Conservation (phyloP, 164 flowering plant species). For the Berberis vulgaris region DNA sequence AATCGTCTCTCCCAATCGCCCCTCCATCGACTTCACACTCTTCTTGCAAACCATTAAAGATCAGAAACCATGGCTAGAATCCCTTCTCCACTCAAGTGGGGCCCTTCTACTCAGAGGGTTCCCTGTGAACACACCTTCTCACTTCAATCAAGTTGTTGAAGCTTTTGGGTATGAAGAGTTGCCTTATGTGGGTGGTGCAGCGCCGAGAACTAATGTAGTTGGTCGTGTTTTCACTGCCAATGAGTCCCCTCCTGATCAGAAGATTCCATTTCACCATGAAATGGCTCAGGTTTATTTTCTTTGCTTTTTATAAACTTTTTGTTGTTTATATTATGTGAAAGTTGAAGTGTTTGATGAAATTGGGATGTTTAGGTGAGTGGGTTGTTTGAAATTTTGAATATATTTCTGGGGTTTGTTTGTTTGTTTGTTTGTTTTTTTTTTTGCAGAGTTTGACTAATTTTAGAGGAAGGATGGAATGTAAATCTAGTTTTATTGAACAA, state of each 20-base stretch:
- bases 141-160: conserved; percentile 80
- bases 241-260: conserved; percentile 86
- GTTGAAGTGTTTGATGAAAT: neutral
- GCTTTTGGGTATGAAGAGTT: conserved; percentile 81
- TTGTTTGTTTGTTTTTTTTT: too few relatives aligned
- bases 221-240: conserved; percentile 89
- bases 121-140: conserved; percentile 42
- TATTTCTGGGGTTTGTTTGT: too few relatives aligned
- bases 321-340: neutral
- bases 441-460: too few relatives aligned
- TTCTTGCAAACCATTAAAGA: conserved; percentile 24
- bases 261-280: conserved; percentile 87
- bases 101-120: conserved; percentile 82
- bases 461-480: too few relatives aligned
- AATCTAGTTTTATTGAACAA: too few relatives aligned
- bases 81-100: conserved; percentile 44
- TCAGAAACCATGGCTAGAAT: conserved; percentile 42
- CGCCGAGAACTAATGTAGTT: conserved; percentile 62
- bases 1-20: conserved; percentile 29
- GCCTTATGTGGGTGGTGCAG: conserved; percentile 89
- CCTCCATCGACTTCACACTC: neutral
- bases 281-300: conserved; percentile 40
- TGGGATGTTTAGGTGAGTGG: neutral
- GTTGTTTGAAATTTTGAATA: neutral
- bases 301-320: neutral